Conservation (phyloP, 306 rosid species). For the Fragaria nilgerrensis region DNA sequence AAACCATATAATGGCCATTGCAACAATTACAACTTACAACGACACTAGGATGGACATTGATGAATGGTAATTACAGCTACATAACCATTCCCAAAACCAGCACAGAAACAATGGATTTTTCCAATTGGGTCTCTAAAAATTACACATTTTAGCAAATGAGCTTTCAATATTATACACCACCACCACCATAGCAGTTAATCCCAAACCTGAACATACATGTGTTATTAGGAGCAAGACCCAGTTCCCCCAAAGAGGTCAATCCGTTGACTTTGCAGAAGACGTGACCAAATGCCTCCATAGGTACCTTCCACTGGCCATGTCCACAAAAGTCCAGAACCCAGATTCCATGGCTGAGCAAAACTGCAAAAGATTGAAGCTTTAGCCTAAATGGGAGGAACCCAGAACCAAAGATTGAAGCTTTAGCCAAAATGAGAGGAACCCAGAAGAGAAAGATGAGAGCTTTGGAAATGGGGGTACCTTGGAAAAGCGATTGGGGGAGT, state of each 20-base stretch:
- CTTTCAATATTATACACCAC: background rate
- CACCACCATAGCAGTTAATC: slow-evolving; percentile 10
- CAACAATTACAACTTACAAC: slow-evolving; percentile 10
- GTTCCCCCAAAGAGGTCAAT: slow-evolving; percentile 30
- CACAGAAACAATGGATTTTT: background rate
- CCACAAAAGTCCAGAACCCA: slow-evolving; percentile 84
- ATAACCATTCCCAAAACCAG: background rate
- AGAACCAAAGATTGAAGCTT: background rate
- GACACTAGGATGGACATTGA: slow-evolving; percentile 12
- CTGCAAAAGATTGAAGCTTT: slow-evolving; percentile 35
- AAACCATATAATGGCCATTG: background rate
- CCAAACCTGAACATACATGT: slow-evolving; percentile 23
- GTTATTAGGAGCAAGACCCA: background rate
- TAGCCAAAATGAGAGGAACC: background rate
- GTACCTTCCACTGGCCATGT: slow-evolving; percentile 94
- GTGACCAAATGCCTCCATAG: slow-evolving; percentile 83
- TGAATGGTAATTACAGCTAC: slow-evolving; percentile 22
- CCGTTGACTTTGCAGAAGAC: slow-evolving; percentile 41
- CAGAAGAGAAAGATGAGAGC: slow-evolving; percentile 1
- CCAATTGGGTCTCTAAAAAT: background rate
- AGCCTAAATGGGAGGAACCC: background rate
- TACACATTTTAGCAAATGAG: slow-evolving; percentile 9
- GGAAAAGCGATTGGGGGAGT: slow-evolving; percentile 34
- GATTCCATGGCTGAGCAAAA: slow-evolving; percentile 51
- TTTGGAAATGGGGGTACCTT: slow-evolving; percentile 26